Evolutionary conservation across 192 early-diverging fungal species (phyloP), one percentile per base, ranked within the genome.

Genomic region (Paraglomus occultum): DNA sequence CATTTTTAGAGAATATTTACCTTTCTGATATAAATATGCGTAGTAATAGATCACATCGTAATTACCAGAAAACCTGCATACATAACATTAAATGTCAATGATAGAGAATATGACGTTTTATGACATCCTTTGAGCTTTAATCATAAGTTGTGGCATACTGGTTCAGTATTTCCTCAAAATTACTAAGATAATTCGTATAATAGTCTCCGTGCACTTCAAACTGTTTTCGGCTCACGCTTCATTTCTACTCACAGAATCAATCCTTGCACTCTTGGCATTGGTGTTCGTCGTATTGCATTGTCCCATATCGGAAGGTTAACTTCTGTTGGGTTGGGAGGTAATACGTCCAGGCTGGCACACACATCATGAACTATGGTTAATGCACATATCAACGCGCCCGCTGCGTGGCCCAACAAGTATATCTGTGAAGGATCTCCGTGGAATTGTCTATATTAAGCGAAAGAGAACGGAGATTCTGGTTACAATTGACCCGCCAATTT

Each of bases 11-110:
- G 50, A n/a, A 14, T n/a, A 57, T 57, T 18, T 76, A 40, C 78
- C 78, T 51, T 70, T 72, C 48, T 80, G 69, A 72, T 77, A 73
- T 51, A 80, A 69, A 62, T 80, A 80, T 7, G 75, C 79, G 51
- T 77, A 77, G 71, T 80, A 75, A 70, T 75, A 77, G 4, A 75
- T 80, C 22, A 77, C 71, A 47, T 80, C 79, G 55, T 77, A 80
- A n/a, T 74, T 71, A 3, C 78, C 77, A 8, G 77, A 81, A 51
- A 81, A 79, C 8, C 66, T 73, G 57, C 11, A 23, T 43, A 40
- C 3, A 22, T 47, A 14, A 8, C 43, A 70, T n/a, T 46, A 58
- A 71, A 31, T 31, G 31, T 31, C 3, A 31, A n/a, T n/a, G n/a
- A n/a, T n/a, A n/a, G n/a, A n/a, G n/a, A n/a, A 31, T 31, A 31